Evolutionary conservation across 2,329 filamentous ascomycete genomes (phyloP).

Genomic region (Aureobasidium leucospermi): DNA sequence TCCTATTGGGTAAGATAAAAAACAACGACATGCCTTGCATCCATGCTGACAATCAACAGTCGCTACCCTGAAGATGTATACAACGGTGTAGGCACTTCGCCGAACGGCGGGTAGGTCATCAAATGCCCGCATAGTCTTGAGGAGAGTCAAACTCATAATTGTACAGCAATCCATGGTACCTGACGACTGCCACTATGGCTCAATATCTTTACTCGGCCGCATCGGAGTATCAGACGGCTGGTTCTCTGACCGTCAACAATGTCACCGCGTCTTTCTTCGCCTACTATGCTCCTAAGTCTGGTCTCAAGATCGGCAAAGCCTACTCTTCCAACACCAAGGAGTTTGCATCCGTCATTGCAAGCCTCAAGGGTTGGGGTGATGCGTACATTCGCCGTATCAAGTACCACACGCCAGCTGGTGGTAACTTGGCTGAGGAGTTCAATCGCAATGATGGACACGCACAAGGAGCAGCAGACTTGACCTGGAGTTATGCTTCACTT

Average conservation of each 20-base stretch:
- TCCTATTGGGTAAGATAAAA: slow-evolving; percentile 23
- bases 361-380: slow-evolving; percentile 28
- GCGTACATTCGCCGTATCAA: slow-evolving; percentile 29
- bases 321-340: slow-evolving; percentile 20
- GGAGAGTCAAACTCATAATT: neutral
- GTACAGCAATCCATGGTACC: slow-evolving; percentile 27
- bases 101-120: slow-evolving; percentile 20
- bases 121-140: neutral
- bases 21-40: neutral
- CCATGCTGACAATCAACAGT: slow-evolving; percentile 16
- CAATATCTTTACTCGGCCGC: slow-evolving; percentile 25
- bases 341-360: slow-evolving; percentile 20
- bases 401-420: slow-evolving; percentile 24
- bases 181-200: slow-evolving; percentile 27
- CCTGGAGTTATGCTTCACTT: slow-evolving; percentile 29
- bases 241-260: slow-evolving; percentile 22
- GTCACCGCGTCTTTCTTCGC: slow-evolving; percentile 27
- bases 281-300: slow-evolving; percentile 26
- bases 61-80: slow-evolving; percentile 31
- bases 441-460: slow-evolving; percentile 23
- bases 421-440: slow-evolving; percentile 26
- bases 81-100: slow-evolving; percentile 25
- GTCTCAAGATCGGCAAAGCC: slow-evolving; percentile 19
- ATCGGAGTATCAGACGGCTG: slow-evolving; percentile 18
- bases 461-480: slow-evolving; percentile 26